Base-by-base conservation (phyloP, 192 early-diverging fungal genomes). In the Chytriomyces hyalinus region DNA sequence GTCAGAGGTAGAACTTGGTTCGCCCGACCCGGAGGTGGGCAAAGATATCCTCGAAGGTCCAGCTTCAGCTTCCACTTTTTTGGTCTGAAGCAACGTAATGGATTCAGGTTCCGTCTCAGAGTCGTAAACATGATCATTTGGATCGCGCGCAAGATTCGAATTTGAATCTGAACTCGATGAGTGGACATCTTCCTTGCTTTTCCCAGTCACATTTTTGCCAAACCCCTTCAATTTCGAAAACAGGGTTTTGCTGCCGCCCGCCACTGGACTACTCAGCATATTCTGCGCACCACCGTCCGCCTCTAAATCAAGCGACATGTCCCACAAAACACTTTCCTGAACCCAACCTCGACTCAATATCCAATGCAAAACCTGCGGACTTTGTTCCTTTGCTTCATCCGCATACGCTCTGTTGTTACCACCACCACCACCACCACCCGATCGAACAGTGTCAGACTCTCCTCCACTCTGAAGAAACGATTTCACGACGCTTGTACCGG, bases 301-400 rank as follows among this genome's bases (percentile, higher is more conserved):
- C 45, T n/a, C 13, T 26, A 65, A 28, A 46, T 17, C 26, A 10
- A 65, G 22, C 4, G 36, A 47, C 11, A 49, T 49, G 17, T 75
- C 62, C 73, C 73, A 75, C 45, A 75, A 26, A 9, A 7, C n/a
- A 51, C 17, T 64, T 44, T 75, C 73, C 24, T 44, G 11, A 47
- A 75, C 73, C 73, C 73, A 75, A n/a, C 26, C 61, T 22, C 50
- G 36, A 47, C 63, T 66, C 73, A 75, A 66, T 10, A 75, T 51
- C 62, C 63, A 75, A 62, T 75, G 73, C 7, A 75, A n/a, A 45
- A 75, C 63, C 24, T 7, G 13, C 13, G 13, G 48, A 66, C 60
- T 65, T 49, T 50, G 9, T 22, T 75, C 73, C 20, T 51, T 44
- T 50, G 53, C 49, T 51, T 75, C 73, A 4, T 8, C 36, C 5